A percentile compares a stretch with the other conserved stretches of the same genome.
phyloP scores from a whole-genome alignment of 441 rosid genomes.

The Pelargonium citronellum region DNA sequence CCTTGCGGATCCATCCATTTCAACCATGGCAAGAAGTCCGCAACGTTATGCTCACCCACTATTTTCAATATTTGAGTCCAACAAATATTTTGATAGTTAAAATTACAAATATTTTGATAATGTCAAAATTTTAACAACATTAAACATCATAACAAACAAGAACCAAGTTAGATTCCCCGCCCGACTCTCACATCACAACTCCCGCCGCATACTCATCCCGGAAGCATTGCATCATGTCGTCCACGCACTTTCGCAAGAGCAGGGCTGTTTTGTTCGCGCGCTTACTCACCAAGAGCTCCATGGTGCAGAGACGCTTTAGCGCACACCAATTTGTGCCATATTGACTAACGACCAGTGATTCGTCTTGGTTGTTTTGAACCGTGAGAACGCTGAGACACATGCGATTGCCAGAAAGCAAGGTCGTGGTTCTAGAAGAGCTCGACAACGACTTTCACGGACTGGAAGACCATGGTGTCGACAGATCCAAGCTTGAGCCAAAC shows the following conservation, averaged over 20 bases:
- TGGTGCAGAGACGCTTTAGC: conserved; percentile 30
- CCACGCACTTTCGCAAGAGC: conserved; percentile 25
- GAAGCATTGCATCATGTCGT: conserved; percentile 26
- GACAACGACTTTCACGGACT: conserved; percentile 40
- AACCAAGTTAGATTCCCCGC: conserved; percentile 12
- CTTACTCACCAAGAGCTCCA: conserved; percentile 34
- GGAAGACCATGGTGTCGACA: conserved; percentile 41
- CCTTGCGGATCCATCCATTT: conserved; percentile 45
- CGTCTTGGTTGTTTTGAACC: conserved; percentile 22
- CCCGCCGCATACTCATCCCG: too few relatives aligned
- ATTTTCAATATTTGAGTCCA: too few relatives aligned
- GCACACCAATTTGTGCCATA: conserved; percentile 44
- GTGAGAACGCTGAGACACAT: conserved; percentile 31
- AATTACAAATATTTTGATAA: too few relatives aligned
- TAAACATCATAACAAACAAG: conserved; percentile 29
- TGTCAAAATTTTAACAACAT: too few relatives aligned
- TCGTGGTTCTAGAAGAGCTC: conserved; percentile 53
- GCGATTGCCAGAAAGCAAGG: conserved; percentile 35
- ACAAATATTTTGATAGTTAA: too few relatives aligned
- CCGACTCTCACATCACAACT: conserved; percentile 3
- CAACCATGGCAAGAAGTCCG: conserved; percentile 38
- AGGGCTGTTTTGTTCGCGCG: conserved; percentile 30
- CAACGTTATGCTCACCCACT: conserved; percentile 22
- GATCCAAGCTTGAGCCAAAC: conserved; percentile 46
- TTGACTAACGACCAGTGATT: conserved; percentile 38